Conservation (phyloP, 148 eudicot genomes). For the Fagopyrum esculentum region DNA sequence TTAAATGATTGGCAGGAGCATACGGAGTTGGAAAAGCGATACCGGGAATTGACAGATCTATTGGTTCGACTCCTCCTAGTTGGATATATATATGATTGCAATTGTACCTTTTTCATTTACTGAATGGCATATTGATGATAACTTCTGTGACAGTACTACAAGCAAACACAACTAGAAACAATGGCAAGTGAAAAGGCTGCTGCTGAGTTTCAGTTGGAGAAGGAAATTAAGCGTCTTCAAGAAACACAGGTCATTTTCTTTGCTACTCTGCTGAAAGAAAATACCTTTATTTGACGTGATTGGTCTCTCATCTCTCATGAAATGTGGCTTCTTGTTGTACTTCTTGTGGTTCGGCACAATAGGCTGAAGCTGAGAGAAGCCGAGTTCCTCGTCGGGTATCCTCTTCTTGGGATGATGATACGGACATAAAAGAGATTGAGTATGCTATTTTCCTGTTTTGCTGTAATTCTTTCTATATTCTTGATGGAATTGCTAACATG, state of each 20-base stretch:
- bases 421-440: conserved; percentile 94
- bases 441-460: conserved; percentile 31
- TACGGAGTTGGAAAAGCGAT: conserved; percentile 94
- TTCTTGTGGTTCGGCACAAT: background rate
- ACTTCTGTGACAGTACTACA: conserved; percentile 56
- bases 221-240: conserved; percentile 84
- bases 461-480: background rate
- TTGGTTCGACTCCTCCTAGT: conserved; percentile 40
- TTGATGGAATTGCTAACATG: background rate
- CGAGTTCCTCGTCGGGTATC: conserved; percentile 80
- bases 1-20: conserved; percentile 60
- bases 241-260: conserved; percentile 61
- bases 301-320: background rate
- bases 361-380: conserved; percentile 94
- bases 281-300: background rate
- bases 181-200: conserved; percentile 99
- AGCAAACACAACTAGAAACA: conserved; percentile 96
- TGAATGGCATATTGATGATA: background rate
- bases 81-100: background rate
- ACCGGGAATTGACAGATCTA: conserved; percentile 94
- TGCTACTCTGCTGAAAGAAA: background rate
- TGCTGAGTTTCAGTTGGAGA: conserved; percentile 94
- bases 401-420: conserved; percentile 89
- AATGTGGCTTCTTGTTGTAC: background rate
- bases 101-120: background rate